Evolutionary conservation across 805 yeast genomes (phyloP).

Genomic region (Candida broadrunensis): DNA sequence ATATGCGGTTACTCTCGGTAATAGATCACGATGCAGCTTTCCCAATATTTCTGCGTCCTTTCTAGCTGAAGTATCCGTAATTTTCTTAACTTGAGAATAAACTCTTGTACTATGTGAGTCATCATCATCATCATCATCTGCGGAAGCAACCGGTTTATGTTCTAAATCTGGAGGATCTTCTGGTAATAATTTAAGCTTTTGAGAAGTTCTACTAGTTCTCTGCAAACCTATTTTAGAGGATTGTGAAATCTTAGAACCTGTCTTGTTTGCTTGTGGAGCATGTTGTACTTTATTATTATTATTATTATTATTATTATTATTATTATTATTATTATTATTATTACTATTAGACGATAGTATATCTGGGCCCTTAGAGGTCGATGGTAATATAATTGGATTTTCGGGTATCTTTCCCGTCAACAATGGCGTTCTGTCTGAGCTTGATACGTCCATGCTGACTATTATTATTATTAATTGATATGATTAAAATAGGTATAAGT

Average conservation of each 20-base stretch:
- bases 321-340: not conserved
- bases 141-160: not conserved
- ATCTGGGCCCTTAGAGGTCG: not conserved
- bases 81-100: slow-evolving; percentile 79
- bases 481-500: too few relatives aligned
- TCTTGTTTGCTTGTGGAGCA: slow-evolving; percentile 19
- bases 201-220: slow-evolving; percentile 70
- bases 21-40: slow-evolving; percentile 74
- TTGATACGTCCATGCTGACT: not conserved
- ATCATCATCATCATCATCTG: slow-evolving; percentile 23
- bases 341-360: not conserved
- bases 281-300: not conserved
- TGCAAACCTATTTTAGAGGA: slow-evolving; percentile 63
- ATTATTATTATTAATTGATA: not conserved
- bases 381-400: slow-evolving; percentile 8
- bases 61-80: slow-evolving; percentile 84
- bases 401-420: slow-evolving; percentile 7
- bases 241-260: slow-evolving; percentile 26
- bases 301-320: not conserved
- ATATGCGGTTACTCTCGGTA: slow-evolving; percentile 94
- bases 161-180: slow-evolving; percentile 23
- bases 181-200: slow-evolving; percentile 69
- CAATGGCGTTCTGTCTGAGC: slow-evolving; percentile 8
- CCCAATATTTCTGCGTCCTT: slow-evolving; percentile 93
- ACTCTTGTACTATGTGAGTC: slow-evolving; percentile 34